A percentile compares a stretch with the other conserved stretches of the same genome.
phyloP scores from a whole-genome alignment of 805 yeast genomes.

The Ogataea philodendri region DNA sequence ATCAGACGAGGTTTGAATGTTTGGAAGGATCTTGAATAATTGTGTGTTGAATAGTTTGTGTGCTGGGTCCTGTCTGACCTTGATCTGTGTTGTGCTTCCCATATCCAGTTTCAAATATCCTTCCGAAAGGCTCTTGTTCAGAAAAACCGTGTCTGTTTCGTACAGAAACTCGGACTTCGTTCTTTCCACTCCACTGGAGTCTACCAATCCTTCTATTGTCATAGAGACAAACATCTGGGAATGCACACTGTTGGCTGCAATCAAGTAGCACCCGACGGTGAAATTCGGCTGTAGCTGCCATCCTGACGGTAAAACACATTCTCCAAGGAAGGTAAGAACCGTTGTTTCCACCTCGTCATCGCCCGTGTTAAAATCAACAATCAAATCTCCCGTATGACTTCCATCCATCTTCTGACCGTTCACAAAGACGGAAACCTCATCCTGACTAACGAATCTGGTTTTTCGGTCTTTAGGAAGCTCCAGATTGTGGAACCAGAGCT shows the following conservation, averaged over 20 bases:
- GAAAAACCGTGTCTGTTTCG: conserved; percentile 15
- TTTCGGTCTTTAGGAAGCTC: conserved; percentile 9
- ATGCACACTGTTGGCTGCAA: conserved; percentile 12
- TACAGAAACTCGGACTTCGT: conserved; percentile 10
- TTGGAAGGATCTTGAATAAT: conserved; percentile 14
- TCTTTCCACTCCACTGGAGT: conserved; percentile 12
- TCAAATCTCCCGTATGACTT: conserved; percentile 9
- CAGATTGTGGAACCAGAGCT: conserved; percentile 7
- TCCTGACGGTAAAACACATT: conserved; percentile 10
- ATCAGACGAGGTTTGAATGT: conserved; percentile 11
- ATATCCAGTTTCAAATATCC: conserved; percentile 6
- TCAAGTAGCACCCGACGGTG: conserved; percentile 12
- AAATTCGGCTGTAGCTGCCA: conserved; percentile 12
- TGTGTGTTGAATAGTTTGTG: conserved; percentile 11
- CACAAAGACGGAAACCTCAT: conserved; percentile 6
- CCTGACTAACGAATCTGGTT: conserved; percentile 5
- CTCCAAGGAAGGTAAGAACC: conserved; percentile 9
- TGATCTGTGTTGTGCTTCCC: conserved; percentile 12
- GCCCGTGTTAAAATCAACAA: conserved; percentile 10
- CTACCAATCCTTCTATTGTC: conserved; percentile 13
- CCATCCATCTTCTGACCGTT: conserved; percentile 4
- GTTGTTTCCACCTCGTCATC: conserved; percentile 4
- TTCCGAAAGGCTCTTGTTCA: conserved; percentile 1
- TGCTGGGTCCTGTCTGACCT: conserved; percentile 6
- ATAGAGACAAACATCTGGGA: conserved; percentile 16